A percentile compares a stretch with the other conserved stretches of the same genome.
Evolutionary conservation across 257 asterid genomes (phyloP).

Genomic region (Solanum gandarillasii): DNA sequence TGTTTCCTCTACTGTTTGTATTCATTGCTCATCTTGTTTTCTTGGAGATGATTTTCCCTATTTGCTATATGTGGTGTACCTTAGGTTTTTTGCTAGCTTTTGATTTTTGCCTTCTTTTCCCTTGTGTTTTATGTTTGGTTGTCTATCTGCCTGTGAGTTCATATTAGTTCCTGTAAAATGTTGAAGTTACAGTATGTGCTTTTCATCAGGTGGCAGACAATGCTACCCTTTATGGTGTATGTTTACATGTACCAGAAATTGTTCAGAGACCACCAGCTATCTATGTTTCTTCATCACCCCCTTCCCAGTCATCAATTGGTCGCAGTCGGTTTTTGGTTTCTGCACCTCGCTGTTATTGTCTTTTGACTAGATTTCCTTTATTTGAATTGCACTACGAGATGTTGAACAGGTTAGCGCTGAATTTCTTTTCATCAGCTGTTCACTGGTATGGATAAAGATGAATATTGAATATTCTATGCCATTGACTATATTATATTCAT

Average conservation of each 20-base stretch:
- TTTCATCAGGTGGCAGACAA: constrained; percentile 73
- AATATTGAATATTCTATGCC: neutral
- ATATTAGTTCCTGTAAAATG: neutral
- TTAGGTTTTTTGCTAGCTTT: neutral
- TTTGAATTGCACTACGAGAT: constrained; percentile 84
- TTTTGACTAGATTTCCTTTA: constrained; percentile 83
- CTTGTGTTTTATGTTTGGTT: neutral
- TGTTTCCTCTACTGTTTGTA: neutral
- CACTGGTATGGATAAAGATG: neutral
- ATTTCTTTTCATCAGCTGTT: neutral
- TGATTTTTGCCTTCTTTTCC: neutral
- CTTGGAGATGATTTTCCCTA: neutral
- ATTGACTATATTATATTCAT: constrained; percentile 15
- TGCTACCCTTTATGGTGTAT: constrained; percentile 89
- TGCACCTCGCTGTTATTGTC: constrained; percentile 96
- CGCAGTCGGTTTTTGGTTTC: constrained; percentile 67
- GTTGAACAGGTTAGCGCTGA: constrained; percentile 57
- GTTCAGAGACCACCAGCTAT: constrained; percentile 74
- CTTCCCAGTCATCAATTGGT: constrained; percentile 34
- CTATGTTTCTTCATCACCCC: constrained; percentile 42
- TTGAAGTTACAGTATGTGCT: constrained; percentile 14
- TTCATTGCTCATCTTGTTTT: neutral
- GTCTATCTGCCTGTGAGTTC: neutral
- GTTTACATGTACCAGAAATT: constrained; percentile 77
- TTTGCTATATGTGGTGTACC: neutral